Conservation (phyloP, 768 basidiomycete genomes). For the Phaeotremella fagi region DNA sequence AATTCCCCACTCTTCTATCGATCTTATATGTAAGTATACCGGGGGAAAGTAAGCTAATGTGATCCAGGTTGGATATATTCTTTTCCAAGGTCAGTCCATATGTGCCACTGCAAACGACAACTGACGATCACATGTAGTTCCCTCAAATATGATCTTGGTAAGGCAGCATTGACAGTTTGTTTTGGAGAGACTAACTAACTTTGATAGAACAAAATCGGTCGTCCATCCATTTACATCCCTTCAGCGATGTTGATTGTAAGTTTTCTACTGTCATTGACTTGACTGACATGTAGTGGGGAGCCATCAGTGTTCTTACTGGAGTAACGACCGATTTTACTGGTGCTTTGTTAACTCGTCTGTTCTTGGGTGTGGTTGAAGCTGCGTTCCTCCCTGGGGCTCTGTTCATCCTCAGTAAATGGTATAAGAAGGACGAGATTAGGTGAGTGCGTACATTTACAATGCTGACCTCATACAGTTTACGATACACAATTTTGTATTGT, state of each 20-base stretch:
- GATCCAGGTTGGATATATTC: conserved; percentile 32
- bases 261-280: not conserved
- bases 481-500: conserved; percentile 54
- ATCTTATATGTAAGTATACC: conserved; percentile 32
- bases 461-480: too few relatives aligned
- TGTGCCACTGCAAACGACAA: not conserved
- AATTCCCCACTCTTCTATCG: conserved; percentile 39
- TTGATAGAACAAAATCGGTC: conserved; percentile 24
- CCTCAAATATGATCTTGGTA: conserved; percentile 44
- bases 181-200: not conserved
- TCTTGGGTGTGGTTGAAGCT: conserved; percentile 48
- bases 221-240: conserved; percentile 45
- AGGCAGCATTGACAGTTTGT: not conserved
- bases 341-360: conserved; percentile 57
- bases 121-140: conserved; percentile 16
- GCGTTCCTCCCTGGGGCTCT: conserved; percentile 23
- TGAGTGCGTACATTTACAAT: conserved; percentile 52
- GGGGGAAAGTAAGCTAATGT: not conserved
- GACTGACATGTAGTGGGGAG: conserved; percentile 29
- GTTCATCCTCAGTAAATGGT: conserved; percentile 58
- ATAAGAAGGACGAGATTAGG: conserved; percentile 66
- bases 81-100: conserved; percentile 25
- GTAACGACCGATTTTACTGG: conserved; percentile 53
- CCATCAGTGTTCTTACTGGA: conserved; percentile 52
- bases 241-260: conserved; percentile 33